Base-by-base conservation (phyloP, 2,329 filamentous ascomycete genomes). In the Paracoccidioides lutzii region DNA sequence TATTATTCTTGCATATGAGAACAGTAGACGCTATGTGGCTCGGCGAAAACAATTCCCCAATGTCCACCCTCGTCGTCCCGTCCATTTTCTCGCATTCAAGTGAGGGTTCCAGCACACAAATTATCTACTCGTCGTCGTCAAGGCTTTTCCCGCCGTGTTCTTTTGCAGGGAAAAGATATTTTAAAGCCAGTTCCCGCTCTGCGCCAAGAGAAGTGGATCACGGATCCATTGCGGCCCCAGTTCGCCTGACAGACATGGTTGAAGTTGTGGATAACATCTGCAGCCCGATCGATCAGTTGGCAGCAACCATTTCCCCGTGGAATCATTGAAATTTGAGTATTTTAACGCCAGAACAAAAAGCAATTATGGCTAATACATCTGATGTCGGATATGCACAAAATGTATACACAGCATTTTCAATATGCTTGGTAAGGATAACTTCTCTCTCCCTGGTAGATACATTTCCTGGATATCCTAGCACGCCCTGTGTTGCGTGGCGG, bases 1-100 rank as follows among this genome's bases (percentile, higher is more conserved):
- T 22, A 67, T 79, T 53, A 82, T 83, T 55, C 77, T 78, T 72
- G 67, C 70, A n/a, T 83, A 79, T 64, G 81, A 74, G 61, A 65
- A 66, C 55, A 69, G 66, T 56, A 66, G 65, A 59, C 66, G 63
- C 38, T 60, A 65, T 53, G 58, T 64, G 38, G 65, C 60, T 55
- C 65, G 44, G 22, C 1, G 8, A 12, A 66, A 55, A 41, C 61
- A 61, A 22, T 57, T 59, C 32, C 60, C 61, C 65, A 40, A 60
- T 61, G 12, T 59, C 58, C 41, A 62, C 22, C 60, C 35, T 57
- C 60, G 37, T 61, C 56, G 37, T 55, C 59, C 44, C 60, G 56
- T 53, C 57, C 60, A 50, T 58, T 55, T 53, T 62, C 62, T 46
- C 57, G 58, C 41, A 61, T 59, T 33, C 64, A 65, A 55, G 54